Evolutionary conservation across 805 yeast species (phyloP).

Genomic region (Pichia sporocuriosa): DNA sequence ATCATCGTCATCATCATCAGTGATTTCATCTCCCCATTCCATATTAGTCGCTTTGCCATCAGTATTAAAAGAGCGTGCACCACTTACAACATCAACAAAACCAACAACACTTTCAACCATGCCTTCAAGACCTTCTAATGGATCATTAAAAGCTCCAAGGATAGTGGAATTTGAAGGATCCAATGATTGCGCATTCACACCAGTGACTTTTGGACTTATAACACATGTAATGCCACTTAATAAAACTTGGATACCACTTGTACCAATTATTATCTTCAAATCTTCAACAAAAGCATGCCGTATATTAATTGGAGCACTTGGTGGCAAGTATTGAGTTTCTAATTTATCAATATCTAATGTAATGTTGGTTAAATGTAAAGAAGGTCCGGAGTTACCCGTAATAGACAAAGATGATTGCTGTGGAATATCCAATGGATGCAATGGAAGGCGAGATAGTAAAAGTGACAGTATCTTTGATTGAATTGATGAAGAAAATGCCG

Average conservation of each 20-base stretch:
- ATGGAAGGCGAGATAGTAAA: conserved; percentile 12
- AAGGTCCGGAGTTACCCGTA: conserved; percentile 8
- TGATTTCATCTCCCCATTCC: conserved; percentile 27
- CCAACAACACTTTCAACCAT: conserved; percentile 53
- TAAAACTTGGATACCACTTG: conserved; percentile 9
- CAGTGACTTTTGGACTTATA: conserved; percentile 8
- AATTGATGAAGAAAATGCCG: conserved; percentile 11
- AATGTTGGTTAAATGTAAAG: conserved; percentile 10
- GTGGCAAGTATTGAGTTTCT: conserved; percentile 11
- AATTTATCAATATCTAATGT: conserved; percentile 14
- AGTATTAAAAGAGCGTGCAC: conserved; percentile 3
- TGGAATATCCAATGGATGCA: conserved; percentile 11
- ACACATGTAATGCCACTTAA: conserved; percentile 6
- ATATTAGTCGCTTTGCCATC: conserved; percentile 8
- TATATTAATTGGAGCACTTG: conserved; percentile 9
- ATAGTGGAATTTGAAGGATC: conserved; percentile 7
- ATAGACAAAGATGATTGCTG: conserved; percentile 10
- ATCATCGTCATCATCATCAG: conserved; percentile 10
- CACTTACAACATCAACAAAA: conserved; percentile 35
- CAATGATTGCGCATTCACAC: neutral
- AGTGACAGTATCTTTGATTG: conserved; percentile 12
- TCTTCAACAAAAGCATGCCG: conserved; percentile 10
- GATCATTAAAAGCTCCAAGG: conserved; percentile 7
- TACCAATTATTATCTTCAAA: conserved; percentile 8
- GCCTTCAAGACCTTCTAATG: conserved; percentile 49